Evolutionary conservation across 1,284 basidiomycete genomes (phyloP).

Genomic region (Ganoderma lucidum): DNA sequence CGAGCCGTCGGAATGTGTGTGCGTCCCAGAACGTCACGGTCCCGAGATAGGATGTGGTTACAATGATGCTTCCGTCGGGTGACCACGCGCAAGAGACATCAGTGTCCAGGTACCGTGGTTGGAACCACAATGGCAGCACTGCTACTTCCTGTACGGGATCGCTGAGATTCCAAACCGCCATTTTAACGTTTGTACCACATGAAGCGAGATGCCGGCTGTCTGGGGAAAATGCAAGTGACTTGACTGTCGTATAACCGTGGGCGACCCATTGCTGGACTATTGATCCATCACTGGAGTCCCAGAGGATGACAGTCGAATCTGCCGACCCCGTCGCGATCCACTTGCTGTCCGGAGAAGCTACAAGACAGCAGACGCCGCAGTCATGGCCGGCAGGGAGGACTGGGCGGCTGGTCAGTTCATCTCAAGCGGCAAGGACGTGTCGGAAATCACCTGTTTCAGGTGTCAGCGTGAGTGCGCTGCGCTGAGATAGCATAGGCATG

Average conservation of each 20-base stretch:
- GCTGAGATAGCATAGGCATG: no score
- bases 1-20: background rate
- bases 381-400: background rate
- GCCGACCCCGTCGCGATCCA: background rate
- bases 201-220: background rate
- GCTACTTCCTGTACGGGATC: no score
- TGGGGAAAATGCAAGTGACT: background rate
- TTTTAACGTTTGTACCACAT: background rate
- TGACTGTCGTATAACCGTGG: background rate
- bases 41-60: background rate
- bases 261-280: background rate
- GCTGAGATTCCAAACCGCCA: conserved; percentile 1
- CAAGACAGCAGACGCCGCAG: background rate
- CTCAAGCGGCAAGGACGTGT: background rate
- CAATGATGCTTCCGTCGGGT: background rate
- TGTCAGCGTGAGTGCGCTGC: background rate
- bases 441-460: background rate
- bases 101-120: no score
- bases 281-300: background rate
- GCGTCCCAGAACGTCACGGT: background rate
- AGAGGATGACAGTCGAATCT: background rate
- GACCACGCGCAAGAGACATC: background rate
- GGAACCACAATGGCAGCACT: no score
- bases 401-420: background rate
- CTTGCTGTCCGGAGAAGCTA: background rate